phyloP scores from a whole-genome alignment of 2,329 filamentous ascomycete genomes.

The Cladosporium oxysporum region DNA sequence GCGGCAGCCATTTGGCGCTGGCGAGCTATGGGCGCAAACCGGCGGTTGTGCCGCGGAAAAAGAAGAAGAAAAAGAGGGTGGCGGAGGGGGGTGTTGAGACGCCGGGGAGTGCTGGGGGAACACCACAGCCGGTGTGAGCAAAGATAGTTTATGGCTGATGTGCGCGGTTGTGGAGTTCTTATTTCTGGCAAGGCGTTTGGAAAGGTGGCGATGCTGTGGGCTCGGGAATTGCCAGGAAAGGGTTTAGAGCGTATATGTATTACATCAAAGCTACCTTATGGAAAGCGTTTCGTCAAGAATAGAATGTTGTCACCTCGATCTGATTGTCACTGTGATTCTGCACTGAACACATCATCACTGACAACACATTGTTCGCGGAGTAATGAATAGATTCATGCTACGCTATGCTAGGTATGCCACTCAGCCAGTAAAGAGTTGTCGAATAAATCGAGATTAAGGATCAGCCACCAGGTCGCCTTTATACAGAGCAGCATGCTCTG shows the following conservation, averaged over 20 bases:
- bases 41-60: slow-evolving; percentile 69
- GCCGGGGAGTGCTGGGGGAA: slow-evolving; percentile 23
- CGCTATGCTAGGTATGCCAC: slow-evolving; percentile 4
- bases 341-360: no score
- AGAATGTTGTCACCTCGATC: no score
- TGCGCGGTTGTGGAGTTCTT: no score
- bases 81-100: slow-evolving; percentile 39
- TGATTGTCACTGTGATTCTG: no score
- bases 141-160: no score
- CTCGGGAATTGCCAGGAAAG: neutral
- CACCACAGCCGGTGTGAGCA: slow-evolving; percentile 4
- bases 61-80: slow-evolving; percentile 73
- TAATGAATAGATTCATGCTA: neutral
- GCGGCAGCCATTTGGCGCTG: slow-evolving; percentile 76
- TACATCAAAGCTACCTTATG: neutral
- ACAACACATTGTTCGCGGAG: no score
- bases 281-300: neutral
- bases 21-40: slow-evolving; percentile 75
- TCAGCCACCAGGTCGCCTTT: no score
- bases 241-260: neutral
- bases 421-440: neutral
- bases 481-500: neutral
- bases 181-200: slow-evolving; percentile 5
- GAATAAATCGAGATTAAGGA: neutral
- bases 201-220: neutral